Conservation (phyloP, 345 rosid genomes). For the Aethionema arabicum region DNA sequence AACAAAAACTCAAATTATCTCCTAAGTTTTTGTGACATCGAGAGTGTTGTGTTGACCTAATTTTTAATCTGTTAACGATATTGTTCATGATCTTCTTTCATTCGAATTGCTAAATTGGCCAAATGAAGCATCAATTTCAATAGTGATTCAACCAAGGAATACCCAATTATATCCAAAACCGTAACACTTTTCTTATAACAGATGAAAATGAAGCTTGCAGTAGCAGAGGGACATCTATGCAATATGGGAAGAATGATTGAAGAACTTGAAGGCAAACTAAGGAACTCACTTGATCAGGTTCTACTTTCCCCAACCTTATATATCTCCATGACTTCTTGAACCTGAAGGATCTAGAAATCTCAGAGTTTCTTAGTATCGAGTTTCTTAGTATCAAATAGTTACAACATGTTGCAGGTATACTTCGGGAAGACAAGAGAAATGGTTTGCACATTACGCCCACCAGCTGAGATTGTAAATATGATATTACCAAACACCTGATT, state of each 20-base stretch:
- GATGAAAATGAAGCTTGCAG: conserved; percentile 88
- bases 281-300: conserved; percentile 96
- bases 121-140: neutral
- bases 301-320: neutral
- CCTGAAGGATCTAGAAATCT: no score
- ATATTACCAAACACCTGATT: conserved; percentile 60
- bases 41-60: no score
- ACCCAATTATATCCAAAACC: neutral
- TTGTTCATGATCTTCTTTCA: no score
- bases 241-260: conserved; percentile 99
- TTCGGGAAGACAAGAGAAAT: conserved; percentile 97
- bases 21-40: no score
- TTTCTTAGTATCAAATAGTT: no score
- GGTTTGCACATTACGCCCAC: conserved; percentile 92
- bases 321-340: neutral
- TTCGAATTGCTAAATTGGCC: no score
- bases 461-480: conserved; percentile 65
- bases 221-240: conserved; percentile 90
- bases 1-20: no score
- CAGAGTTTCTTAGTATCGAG: no score
- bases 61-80: no score
- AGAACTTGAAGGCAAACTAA: conserved; percentile 93
- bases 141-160: neutral
- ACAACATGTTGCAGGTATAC: conserved; percentile 98
- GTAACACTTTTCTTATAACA: conserved; percentile 22